Base-by-base conservation (phyloP, 768 basidiomycete species). In the Trametes cinnabarina region DNA sequence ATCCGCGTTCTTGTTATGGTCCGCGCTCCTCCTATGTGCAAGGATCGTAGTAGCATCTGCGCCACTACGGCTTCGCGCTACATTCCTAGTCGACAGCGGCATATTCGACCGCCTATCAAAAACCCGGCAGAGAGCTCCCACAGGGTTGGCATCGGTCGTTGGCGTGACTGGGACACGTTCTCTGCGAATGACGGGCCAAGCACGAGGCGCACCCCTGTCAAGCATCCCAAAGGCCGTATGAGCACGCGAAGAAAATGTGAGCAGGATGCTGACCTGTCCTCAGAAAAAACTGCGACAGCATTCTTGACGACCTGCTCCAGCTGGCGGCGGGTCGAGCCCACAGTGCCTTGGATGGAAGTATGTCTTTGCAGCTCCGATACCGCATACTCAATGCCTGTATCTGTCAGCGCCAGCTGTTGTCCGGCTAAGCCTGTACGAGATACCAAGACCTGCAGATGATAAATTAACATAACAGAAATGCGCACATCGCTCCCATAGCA, bases 61-160 rank as follows among this genome's bases (percentile, higher is more conserved):
- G 3, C 51, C 48, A 14, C 47, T 23, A 17, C 58, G 51, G 37
- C 53, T 60, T 10, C 53, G 52, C 6, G 41, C 42, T 7, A 55
- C 20, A 40, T 60, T 52, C 15, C 2, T 19, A 19, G 11, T 25
- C 1, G 23, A n/a, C 41, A 55, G 14, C 10, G 53, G 52, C 12
- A 22, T 42, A 17, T 55, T 10, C 4, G 6, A 17, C 3, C 20
- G 15, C 5, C 47, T 48, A 17, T 55, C 52, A 23, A 55, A 32
- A 12, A 12, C 30, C 12, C 28, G 53, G 54, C 50, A 26, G 55
- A 15, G 4, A 19, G 58, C 20, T 35, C 15, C 8, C 44, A 11
- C 4, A 41, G 14, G 19, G 41, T 17, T 15, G 47, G 40, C 5
- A 17, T 12, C 32, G 32, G 20, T 10, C 32, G 17, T 22, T 4